Conservation (phyloP, 768 basidiomycete species). For the Lentinula edodes region DNA sequence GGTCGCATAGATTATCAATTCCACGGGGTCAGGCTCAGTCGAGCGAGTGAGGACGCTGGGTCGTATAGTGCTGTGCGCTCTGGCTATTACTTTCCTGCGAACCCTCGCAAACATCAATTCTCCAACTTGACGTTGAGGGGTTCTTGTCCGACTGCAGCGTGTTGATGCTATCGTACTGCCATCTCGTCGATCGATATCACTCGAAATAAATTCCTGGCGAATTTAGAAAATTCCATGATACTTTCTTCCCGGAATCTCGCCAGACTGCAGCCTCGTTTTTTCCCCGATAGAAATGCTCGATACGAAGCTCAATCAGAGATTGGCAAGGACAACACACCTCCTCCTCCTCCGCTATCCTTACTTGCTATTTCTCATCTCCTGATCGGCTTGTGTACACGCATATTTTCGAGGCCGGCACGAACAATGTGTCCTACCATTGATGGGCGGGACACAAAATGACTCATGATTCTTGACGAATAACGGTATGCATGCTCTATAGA, state of each 20-base stretch:
- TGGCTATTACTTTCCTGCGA: background rate
- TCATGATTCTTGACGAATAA: constrained; percentile 8
- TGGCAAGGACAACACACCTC: background rate
- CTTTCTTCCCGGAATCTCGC: background rate
- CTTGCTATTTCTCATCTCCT: background rate
- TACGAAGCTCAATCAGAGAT: background rate
- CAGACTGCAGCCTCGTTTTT: constrained; percentile 5
- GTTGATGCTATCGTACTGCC: constrained; percentile 1
- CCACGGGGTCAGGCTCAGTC: background rate
- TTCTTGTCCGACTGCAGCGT: constrained; percentile 2
- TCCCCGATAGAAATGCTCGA: background rate
- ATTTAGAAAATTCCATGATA: constrained; percentile 4
- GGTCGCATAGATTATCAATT: background rate
- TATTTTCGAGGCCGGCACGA: background rate
- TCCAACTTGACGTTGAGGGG: constrained; percentile 6
- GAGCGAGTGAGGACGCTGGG: background rate
- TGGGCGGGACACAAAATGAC: constrained; percentile 2
- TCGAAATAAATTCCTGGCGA: constrained; percentile 6
- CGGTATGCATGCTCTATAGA: background rate
- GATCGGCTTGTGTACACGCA: background rate
- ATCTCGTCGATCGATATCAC: constrained; percentile 8
- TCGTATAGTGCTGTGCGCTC: constrained; percentile 4
- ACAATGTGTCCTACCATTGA: background rate
- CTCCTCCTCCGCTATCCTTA: background rate
- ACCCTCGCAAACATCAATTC: background rate